Conservation (phyloP, 2,329 filamentous ascomycete species). For the Neopestalotiopsis sp. region DNA sequence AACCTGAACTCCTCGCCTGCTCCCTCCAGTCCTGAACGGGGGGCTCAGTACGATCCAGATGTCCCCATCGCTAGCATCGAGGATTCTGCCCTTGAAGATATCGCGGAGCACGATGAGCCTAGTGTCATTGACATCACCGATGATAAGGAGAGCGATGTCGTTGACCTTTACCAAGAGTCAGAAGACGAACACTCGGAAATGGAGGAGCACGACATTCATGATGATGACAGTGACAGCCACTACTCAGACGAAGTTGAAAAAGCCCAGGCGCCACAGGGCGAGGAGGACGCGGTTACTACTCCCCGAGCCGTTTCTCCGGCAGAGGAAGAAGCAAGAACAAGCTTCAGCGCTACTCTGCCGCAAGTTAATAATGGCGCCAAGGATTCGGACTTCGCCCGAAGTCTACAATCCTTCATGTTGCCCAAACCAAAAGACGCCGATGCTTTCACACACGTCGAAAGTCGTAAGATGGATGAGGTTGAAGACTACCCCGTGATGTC, state of each 20-base stretch:
- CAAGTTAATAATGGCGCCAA: conserved; percentile 40
- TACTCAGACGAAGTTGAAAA: conserved; percentile 52
- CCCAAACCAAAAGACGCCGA: conserved; percentile 45
- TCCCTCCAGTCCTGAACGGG: conserved; percentile 62
- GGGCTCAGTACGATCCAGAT: conserved; percentile 78
- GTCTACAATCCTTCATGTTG: conserved; percentile 53
- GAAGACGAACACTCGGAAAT: conserved; percentile 41
- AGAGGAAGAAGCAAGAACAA: conserved; percentile 33
- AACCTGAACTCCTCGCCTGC: conserved; percentile 67
- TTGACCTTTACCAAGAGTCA: conserved; percentile 67
- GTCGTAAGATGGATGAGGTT: conserved; percentile 41
- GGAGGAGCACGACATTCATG: conserved; percentile 41
- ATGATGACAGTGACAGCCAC: conserved; percentile 58
- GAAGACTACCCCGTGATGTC: conserved; percentile 47
- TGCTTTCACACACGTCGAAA: conserved; percentile 36
- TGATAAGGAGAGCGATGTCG: conserved; percentile 67
- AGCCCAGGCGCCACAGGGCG: conserved; percentile 29
- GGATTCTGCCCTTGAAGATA: conserved; percentile 61
- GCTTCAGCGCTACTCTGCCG: conserved; percentile 42
- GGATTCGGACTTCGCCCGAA: conserved; percentile 45
- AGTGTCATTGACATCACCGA: conserved; percentile 72
- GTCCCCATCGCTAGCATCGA: conserved; percentile 89
- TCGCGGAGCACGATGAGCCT: conserved; percentile 54
- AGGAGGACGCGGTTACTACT: conserved; percentile 54
- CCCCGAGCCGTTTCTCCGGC: conserved; percentile 52